Conservation (phyloP, 768 basidiomycete genomes). For the Trametes elegans region DNA sequence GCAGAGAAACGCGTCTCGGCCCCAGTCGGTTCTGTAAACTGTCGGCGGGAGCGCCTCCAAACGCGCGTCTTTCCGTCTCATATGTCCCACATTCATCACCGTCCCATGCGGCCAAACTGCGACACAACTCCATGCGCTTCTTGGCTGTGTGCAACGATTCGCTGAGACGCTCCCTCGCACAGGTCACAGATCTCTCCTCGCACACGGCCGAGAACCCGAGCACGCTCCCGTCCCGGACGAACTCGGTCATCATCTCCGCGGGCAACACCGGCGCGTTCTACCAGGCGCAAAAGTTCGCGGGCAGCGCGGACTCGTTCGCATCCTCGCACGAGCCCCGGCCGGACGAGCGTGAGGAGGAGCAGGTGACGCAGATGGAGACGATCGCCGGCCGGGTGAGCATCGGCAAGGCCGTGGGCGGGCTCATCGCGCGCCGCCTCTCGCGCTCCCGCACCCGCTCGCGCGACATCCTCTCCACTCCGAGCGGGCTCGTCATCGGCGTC, state of each 20-base stretch:
- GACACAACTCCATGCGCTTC: neutral
- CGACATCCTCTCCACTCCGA: constrained; percentile 16
- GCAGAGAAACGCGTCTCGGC: too few species aligned
- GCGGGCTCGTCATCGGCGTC: constrained; percentile 26
- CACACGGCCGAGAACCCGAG: constrained; percentile 14
- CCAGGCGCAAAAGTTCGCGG: constrained; percentile 24
- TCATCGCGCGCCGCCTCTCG: constrained; percentile 29
- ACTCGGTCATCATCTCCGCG: constrained; percentile 24
- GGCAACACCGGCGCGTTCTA: constrained; percentile 27
- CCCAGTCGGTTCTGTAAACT: too few species aligned
- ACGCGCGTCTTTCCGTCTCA: too few species aligned
- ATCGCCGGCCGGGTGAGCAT: constrained; percentile 25
- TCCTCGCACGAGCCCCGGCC: constrained; percentile 3
- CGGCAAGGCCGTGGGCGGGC: constrained; percentile 23
- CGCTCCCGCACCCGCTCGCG: constrained; percentile 22
- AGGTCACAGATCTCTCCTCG: constrained; percentile 7
- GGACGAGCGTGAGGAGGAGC: constrained; percentile 21
- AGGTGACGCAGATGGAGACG: constrained; percentile 26
- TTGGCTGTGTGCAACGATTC: too few species aligned
- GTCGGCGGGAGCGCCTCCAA: too few species aligned
- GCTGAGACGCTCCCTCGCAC: neutral
- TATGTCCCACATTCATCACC: neutral
- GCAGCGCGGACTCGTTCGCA: constrained; percentile 31
- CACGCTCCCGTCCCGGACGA: constrained; percentile 22
- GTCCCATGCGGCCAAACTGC: neutral